A percentile compares a stretch with the other conserved stretches of the same genome.
phyloP scores from a whole-genome alignment of 192 early-diverging fungal genomes.

The Coemansia javaensis region DNA sequence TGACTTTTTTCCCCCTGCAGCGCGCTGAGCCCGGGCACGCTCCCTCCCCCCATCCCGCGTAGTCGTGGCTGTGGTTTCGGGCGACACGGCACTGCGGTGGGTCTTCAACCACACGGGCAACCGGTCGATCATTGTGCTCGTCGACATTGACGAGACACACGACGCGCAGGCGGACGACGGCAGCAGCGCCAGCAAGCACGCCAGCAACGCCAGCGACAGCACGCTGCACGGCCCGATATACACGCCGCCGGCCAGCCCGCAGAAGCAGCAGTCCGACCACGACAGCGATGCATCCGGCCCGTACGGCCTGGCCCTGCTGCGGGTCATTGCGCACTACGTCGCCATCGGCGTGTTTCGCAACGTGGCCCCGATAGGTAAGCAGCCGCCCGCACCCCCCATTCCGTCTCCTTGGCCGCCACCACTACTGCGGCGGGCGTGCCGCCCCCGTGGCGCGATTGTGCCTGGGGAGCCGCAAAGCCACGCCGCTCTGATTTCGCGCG shows the following conservation, averaged over 20 bases:
- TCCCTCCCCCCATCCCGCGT: slow-evolving; percentile 5
- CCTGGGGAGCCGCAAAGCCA: no score
- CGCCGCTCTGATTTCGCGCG: no score
- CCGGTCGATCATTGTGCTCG: slow-evolving; percentile 45
- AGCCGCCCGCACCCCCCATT: no score
- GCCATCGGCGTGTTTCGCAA: slow-evolving; percentile 52
- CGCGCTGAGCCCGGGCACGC: no score
- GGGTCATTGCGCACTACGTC: slow-evolving; percentile 48
- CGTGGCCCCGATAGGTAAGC: slow-evolving; percentile 50
- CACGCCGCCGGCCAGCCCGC: slow-evolving; percentile 38
- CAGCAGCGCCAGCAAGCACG: slow-evolving; percentile 6
- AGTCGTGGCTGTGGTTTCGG: slow-evolving; percentile 51
- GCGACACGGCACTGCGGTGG: slow-evolving; percentile 49
- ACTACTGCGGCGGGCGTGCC: no score
- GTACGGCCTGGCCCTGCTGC: slow-evolving; percentile 44
- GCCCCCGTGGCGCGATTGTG: no score
- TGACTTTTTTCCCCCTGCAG: no score
- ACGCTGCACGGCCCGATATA: slow-evolving; percentile 32
- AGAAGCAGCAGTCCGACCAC: slow-evolving; percentile 13
- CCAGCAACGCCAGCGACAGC: slow-evolving; percentile 17
- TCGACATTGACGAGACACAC: slow-evolving; percentile 50
- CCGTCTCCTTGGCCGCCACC: no score
- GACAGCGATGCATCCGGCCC: slow-evolving; percentile 36
- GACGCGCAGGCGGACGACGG: slow-evolving; percentile 16
- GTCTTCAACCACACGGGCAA: slow-evolving; percentile 44